phyloP scores from a whole-genome alignment of 2,329 filamentous ascomycete species.

The Podosphaera fusca region DNA sequence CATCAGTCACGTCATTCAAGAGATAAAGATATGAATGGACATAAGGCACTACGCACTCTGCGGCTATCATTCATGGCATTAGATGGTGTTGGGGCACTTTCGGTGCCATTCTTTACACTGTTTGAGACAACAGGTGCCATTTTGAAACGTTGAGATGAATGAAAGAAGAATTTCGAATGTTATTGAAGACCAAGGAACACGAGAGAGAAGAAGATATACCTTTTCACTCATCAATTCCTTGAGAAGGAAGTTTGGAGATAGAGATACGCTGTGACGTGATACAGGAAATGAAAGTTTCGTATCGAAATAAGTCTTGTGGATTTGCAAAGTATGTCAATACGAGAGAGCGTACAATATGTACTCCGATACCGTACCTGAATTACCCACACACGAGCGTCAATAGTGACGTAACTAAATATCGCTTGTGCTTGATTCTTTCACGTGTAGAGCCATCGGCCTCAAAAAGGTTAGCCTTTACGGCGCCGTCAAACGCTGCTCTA shows the following conservation, averaged over 20 bases:
- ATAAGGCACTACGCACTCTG: constrained; percentile 6
- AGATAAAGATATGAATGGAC: not conserved
- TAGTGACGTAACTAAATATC: not conserved
- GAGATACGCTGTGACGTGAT: not conserved
- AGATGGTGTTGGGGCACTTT: constrained; percentile 7
- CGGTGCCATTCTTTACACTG: constrained; percentile 8
- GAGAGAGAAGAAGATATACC: not conserved
- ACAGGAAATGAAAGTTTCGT: not conserved
- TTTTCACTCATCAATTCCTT: not conserved
- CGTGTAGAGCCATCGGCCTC: not conserved
- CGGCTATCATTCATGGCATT: constrained; percentile 9
- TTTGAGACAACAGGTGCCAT: not conserved
- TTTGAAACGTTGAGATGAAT: not conserved
- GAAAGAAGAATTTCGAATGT: not conserved
- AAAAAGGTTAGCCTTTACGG: too few species aligned
- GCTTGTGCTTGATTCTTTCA: not conserved
- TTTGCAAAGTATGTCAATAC: not conserved
- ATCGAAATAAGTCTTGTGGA: not conserved
- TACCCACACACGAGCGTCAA: not conserved
- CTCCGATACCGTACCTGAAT: not conserved
- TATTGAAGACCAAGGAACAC: not conserved
- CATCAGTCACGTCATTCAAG: not conserved
- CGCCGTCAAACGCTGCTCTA: too few species aligned
- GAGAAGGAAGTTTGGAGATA: not conserved
- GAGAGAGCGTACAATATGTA: not conserved